These are phyloP conservation scores for Talaromyces sp. DNA, from an alignment of 2,329 filamentous ascomycete genomes.

Conservation along the genomic window DNA sequence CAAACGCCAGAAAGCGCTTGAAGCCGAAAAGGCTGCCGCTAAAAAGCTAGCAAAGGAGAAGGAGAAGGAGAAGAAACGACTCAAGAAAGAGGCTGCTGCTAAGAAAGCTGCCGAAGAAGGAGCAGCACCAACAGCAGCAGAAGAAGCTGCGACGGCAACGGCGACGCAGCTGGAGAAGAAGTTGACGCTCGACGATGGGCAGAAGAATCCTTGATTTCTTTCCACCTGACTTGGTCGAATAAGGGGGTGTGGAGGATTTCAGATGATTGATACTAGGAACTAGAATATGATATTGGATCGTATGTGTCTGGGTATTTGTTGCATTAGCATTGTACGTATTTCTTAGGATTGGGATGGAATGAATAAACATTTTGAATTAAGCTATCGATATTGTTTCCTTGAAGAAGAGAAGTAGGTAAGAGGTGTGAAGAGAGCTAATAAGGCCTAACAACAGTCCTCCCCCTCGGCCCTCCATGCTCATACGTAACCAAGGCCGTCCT, in stretches of 20 bases:
- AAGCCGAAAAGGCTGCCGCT: conserved; percentile 47
- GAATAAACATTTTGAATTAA: background rate
- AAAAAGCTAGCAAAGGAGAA: conserved; percentile 43
- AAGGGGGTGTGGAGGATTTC: background rate
- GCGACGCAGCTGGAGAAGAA: conserved; percentile 12
- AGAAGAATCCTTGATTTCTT: conserved; percentile 21
- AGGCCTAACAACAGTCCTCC: conserved; percentile 26
- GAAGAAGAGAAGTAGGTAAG: too few species aligned
- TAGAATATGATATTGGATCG: background rate
- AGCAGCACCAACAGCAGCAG: background rate
- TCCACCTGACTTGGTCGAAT: background rate
- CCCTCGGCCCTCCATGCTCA: conserved; percentile 30
- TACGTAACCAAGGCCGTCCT: conserved; percentile 30
- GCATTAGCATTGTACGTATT: conserved; percentile 1
- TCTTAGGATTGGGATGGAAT: background rate
- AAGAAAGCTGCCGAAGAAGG: conserved; percentile 21
- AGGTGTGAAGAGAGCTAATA: background rate
- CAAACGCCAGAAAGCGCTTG: conserved; percentile 64
- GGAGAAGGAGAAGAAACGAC: conserved; percentile 47
- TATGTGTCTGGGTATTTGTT: conserved; percentile 1
- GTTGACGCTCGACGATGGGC: conserved; percentile 13
- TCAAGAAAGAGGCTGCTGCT: conserved; percentile 35
- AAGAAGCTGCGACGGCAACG: conserved; percentile 13
- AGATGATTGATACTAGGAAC: background rate
- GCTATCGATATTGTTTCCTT: background rate